Percentiles rank a stretch among this genome's conserved stretches.
Conservation (phyloP, 2,329 filamentous ascomycete genomes). For the Colletotrichum tabaci region DNA sequence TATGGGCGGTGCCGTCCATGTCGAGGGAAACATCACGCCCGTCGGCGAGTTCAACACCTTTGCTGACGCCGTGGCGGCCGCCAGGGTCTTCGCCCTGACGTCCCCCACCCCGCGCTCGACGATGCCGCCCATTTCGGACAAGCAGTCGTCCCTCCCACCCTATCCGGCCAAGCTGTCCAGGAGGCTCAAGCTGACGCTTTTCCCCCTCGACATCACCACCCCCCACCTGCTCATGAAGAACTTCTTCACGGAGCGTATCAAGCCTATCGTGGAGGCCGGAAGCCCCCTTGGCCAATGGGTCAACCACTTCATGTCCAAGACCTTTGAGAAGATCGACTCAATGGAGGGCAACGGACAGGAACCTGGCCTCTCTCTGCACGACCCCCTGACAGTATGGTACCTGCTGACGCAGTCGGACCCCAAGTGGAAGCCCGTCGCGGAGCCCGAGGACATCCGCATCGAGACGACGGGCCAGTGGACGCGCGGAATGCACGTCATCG, state of each 20-base stretch:
- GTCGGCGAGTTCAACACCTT: constrained; percentile 96
- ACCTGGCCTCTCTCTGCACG: constrained; percentile 78
- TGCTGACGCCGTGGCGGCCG: constrained; percentile 85
- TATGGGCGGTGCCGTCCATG: constrained; percentile 90
- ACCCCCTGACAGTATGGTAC: constrained; percentile 86
- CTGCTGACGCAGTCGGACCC: constrained; percentile 74
- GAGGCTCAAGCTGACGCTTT: constrained; percentile 77
- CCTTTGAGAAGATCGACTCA: constrained; percentile 77
- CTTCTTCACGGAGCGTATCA: constrained; percentile 71
- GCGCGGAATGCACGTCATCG: constrained; percentile 88
- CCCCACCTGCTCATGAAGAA: constrained; percentile 75
- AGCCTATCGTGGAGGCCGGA: constrained; percentile 69
- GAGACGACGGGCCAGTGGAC: constrained; percentile 97
- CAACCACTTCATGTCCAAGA: constrained; percentile 78
- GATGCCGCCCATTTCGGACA: constrained; percentile 78
- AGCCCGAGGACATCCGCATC: constrained; percentile 86
- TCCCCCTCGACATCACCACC: constrained; percentile 84
- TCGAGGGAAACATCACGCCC: constrained; percentile 87
- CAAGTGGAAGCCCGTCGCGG: constrained; percentile 69
- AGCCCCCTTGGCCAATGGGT: constrained; percentile 84
- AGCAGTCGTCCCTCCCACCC: constrained; percentile 65
- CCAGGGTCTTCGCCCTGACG: constrained; percentile 83
- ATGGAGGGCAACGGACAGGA: constrained; percentile 72
- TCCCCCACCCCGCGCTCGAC: constrained; percentile 82
- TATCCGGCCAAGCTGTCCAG: constrained; percentile 77